Conservation (phyloP, 2,329 filamentous ascomycete species). For the Colletotrichum limetticola region DNA sequence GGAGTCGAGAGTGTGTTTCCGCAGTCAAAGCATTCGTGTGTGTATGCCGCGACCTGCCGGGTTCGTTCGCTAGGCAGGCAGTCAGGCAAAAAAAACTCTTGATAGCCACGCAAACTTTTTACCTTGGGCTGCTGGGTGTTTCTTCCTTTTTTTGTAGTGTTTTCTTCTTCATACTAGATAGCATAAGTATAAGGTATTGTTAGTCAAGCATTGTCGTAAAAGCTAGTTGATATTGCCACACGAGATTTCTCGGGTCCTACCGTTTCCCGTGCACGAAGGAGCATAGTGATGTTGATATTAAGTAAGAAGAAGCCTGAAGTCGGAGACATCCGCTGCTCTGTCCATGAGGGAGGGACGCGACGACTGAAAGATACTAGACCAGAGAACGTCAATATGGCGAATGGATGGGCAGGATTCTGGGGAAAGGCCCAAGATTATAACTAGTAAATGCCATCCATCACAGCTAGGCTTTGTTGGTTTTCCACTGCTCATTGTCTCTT, state of each 20-base stretch:
- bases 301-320: too few relatives aligned
- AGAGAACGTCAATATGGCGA: too few relatives aligned
- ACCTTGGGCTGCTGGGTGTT: background rate
- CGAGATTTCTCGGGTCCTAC: background rate
- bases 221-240: conserved; percentile 27
- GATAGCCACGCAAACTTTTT: background rate
- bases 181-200: conserved; percentile 24
- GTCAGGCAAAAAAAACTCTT: background rate
- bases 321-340: too few relatives aligned
- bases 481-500: too few relatives aligned
- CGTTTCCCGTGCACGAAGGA: background rate
- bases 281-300: background rate
- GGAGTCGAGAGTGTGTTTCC: background rate
- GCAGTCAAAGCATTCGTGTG: background rate
- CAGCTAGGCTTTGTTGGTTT: too few relatives aligned
- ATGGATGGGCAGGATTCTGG: too few relatives aligned
- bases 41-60: too few relatives aligned
- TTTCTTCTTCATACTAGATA: conserved; percentile 11
- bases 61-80: background rate
- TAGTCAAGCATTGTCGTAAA: conserved; percentile 29
- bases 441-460: too few relatives aligned
- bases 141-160: background rate
- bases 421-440: too few relatives aligned
- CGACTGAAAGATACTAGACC: too few relatives aligned
- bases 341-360: too few relatives aligned